These are phyloP conservation scores for Onygenales sp. DNA, from an alignment of 2,329 filamentous ascomycete genomes.

Conservation along the genomic window DNA sequence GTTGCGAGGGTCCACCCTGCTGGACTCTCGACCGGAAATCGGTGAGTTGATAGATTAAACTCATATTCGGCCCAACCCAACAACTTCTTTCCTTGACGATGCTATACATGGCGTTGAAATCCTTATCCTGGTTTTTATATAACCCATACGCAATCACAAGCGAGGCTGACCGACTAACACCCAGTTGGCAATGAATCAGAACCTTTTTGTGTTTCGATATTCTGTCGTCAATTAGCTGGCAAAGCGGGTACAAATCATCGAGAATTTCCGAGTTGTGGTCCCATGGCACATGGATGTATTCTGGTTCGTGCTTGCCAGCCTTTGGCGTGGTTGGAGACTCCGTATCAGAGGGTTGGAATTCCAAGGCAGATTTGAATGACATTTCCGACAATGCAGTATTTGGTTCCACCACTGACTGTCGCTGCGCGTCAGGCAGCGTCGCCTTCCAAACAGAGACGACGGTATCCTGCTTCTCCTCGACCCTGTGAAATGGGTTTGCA, in stretches of 20 bases:
- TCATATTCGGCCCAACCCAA: conserved; percentile 62
- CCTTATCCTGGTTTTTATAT: conserved; percentile 52
- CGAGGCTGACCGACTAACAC: conserved; percentile 56
- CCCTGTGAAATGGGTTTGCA: conserved; percentile 44
- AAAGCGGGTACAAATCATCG: conserved; percentile 50
- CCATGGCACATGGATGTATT: conserved; percentile 58
- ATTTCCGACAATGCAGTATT: conserved; percentile 35
- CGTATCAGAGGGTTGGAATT: conserved; percentile 25
- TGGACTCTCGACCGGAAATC: conserved; percentile 45
- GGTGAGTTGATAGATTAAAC: conserved; percentile 58
- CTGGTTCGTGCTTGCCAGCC: conserved; percentile 35
- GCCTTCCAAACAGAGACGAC: conserved; percentile 41
- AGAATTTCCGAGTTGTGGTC: conserved; percentile 61
- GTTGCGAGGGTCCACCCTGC: conserved; percentile 21
- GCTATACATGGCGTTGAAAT: conserved; percentile 57
- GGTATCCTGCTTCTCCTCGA: conserved; percentile 24
- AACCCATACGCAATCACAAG: conserved; percentile 57
- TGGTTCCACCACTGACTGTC: conserved; percentile 30
- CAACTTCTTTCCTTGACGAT: conserved; percentile 54
- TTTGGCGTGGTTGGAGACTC: conserved; percentile 23
- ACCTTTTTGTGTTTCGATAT: conserved; percentile 50
- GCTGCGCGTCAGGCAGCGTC: conserved; percentile 26
- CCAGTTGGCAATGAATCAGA: conserved; percentile 55
- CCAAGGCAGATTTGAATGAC: conserved; percentile 42
- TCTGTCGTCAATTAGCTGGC: conserved; percentile 52